Conservation (phyloP, 2,329 filamentous ascomycete genomes). For the Colletotrichum falcatum region DNA sequence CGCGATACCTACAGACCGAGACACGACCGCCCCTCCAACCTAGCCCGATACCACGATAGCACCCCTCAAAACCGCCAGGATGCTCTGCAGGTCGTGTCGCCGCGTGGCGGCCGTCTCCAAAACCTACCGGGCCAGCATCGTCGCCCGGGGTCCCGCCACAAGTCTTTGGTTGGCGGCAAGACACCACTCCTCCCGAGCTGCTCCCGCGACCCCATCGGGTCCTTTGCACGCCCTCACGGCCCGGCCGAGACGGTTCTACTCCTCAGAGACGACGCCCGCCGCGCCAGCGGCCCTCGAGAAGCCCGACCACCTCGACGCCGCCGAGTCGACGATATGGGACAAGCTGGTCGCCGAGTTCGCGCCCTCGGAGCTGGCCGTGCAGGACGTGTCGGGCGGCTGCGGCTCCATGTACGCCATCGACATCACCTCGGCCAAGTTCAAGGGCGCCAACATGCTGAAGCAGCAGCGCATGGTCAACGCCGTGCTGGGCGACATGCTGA, state of each 20-base stretch:
- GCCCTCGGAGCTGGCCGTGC: slow-evolving; percentile 70
- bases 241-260: slow-evolving; percentile 28
- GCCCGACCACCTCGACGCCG: slow-evolving; percentile 64
- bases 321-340: slow-evolving; percentile 71
- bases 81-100: slow-evolving; percentile 41
- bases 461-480: slow-evolving; percentile 86
- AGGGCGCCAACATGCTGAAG: slow-evolving; percentile 78
- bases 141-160: slow-evolving; percentile 39
- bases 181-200: slow-evolving; percentile 8
- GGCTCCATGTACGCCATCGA: slow-evolving; percentile 90
- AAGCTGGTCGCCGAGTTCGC: slow-evolving; percentile 61
- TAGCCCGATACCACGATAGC: too few species aligned
- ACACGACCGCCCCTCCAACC: too few species aligned
- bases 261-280: slow-evolving; percentile 20
- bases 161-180: slow-evolving; percentile 60
- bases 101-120: slow-evolving; percentile 38
- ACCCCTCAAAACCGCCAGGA: not conserved
- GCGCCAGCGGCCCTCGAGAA: slow-evolving; percentile 49
- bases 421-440: slow-evolving; percentile 78
- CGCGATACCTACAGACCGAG: not conserved
- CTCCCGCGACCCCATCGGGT: not conserved
- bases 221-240: not conserved
- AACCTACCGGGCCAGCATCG: not conserved
- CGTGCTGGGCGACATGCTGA: slow-evolving; percentile 79
- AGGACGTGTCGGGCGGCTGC: slow-evolving; percentile 86